Base-by-base conservation (phyloP, 352 stramenopile genomes). In the Lagenidium sp. region DNA sequence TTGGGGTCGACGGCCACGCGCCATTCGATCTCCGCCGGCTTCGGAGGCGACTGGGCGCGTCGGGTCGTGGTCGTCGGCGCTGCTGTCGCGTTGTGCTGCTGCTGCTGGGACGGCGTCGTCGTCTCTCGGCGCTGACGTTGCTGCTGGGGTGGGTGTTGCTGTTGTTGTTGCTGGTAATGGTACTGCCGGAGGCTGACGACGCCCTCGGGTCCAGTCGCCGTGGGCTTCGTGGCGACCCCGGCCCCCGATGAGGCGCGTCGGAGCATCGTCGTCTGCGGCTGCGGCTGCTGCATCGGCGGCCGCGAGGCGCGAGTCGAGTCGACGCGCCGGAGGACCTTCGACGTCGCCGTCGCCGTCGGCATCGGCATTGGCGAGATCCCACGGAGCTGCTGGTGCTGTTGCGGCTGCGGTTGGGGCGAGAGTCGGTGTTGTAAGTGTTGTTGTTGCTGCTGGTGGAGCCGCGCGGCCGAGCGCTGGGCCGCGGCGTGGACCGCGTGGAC, bases 1-100 rank as follows among this genome's bases (percentile, higher is more conserved):
- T 85, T 83, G 15, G 80, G 80, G 44, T 89, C 78, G 1, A 89
- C 25, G 5, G 80, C 80, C 29, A 93, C 73, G 45, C 75, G 72
- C 80, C 80, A 93, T 36, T 80, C 74, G 32, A 83, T 61, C 3
- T 25, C n/a, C 16, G 36, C 20, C 2, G 46, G 13, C 38, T 15
- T 15, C 7, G 29, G 45, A 6, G 35, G 24, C 32, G 25, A 18
- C 19, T 16, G 12, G 8, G 18, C 37, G 19, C 32, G 28, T 30
- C 28, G 28, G 28, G 28, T 32, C 28, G 28, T 32, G 23, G 46
- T 4, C 46, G 46, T n/a, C 36, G 24, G 15, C 29, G 22, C 28
- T 45, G 25, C 16, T 52, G 23, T 11, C 15, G 6, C 10, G n/a
- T 46, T 16, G 1, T 46, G 19, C 20, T 47, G 41, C 6, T 37